Conservation (phyloP, 2,329 filamentous ascomycete species). For the Talaromyces rugulosus region DNA sequence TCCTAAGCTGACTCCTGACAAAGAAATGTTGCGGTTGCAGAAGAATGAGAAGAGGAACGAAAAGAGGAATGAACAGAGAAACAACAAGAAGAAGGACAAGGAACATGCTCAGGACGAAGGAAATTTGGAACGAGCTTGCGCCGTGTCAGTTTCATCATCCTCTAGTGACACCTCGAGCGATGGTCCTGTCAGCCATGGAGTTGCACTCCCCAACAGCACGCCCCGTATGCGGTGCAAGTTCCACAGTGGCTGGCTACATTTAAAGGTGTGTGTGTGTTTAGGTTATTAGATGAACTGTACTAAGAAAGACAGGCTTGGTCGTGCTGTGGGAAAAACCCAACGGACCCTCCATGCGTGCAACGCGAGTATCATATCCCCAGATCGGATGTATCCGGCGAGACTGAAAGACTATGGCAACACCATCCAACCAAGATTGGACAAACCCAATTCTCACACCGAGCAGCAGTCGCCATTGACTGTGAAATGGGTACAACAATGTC, state of each 20-base stretch:
- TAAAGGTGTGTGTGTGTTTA: background rate
- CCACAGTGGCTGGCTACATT: background rate
- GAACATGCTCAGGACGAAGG: background rate
- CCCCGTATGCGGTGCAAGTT: background rate
- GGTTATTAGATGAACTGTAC: background rate
- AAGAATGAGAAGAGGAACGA: background rate
- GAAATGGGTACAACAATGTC: conserved; percentile 48
- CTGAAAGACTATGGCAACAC: background rate
- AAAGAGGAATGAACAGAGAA: background rate
- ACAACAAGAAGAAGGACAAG: background rate
- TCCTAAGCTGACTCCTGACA: background rate
- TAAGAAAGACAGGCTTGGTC: background rate
- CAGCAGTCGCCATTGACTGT: conserved; percentile 49
- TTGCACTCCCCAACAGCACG: background rate
- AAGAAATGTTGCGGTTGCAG: background rate
- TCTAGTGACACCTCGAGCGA: background rate
- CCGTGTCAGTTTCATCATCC: background rate
- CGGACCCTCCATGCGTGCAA: background rate
- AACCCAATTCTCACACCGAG: background rate
- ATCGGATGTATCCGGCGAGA: background rate
- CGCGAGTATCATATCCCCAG: background rate
- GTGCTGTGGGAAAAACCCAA: background rate
- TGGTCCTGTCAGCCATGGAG: background rate
- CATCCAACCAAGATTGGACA: background rate
- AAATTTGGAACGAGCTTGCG: background rate